Conservation (phyloP, 1,284 basidiomycete genomes). For the Phylloporus gajari region DNA sequence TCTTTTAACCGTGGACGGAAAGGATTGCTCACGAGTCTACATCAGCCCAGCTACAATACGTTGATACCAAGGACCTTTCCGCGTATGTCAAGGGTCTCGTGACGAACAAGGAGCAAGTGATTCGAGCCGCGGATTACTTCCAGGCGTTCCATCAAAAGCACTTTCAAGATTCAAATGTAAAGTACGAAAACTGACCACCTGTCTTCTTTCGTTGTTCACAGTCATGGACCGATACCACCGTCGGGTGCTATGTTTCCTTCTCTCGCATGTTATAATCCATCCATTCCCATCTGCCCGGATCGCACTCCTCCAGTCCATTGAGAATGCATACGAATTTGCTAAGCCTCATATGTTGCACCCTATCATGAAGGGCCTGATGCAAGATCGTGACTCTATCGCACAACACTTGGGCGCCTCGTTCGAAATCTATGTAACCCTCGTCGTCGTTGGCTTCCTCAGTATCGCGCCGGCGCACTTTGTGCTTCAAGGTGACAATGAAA, state of each 20-base stretch:
- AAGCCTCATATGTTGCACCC: constrained; percentile 76
- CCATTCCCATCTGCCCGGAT: constrained; percentile 61
- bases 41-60: constrained; percentile 77
- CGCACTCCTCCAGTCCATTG: constrained; percentile 68
- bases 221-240: constrained; percentile 70
- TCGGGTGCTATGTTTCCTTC: constrained; percentile 79
- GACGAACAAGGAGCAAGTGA: constrained; percentile 68
- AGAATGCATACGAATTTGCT: constrained; percentile 67
- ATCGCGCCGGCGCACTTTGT: constrained; percentile 59
- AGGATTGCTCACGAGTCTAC: constrained; percentile 18
- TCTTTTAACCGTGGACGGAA: constrained; percentile 17
- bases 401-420: constrained; percentile 39
- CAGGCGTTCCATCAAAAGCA: constrained; percentile 71
- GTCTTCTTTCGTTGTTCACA: constrained; percentile 19
- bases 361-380: constrained; percentile 60
- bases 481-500: constrained; percentile 41
- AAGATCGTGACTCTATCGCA: constrained; percentile 33
- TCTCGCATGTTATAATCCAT: constrained; percentile 84
- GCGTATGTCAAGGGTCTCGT: constrained; percentile 72
- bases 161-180: constrained; percentile 57
- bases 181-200: constrained; percentile 54
- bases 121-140: constrained; percentile 76
- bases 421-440: constrained; percentile 58
- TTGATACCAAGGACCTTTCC: constrained; percentile 78
- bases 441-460: constrained; percentile 67